Base-by-base conservation (phyloP, 1,139 yeast species). In the Geotrichum carabidarum region DNA sequence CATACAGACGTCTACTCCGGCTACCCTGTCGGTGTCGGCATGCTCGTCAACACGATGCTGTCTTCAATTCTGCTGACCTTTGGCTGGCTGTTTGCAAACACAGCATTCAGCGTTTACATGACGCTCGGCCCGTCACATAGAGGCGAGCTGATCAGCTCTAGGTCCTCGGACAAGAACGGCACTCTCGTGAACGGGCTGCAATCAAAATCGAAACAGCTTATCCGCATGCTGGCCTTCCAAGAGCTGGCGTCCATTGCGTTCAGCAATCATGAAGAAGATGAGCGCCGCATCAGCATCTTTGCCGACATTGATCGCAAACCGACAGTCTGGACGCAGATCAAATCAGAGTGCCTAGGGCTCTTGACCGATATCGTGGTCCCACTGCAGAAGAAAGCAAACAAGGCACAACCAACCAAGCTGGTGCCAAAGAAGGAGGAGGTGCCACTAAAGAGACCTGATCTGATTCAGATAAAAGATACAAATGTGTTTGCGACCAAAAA, bases 71-170 rank as follows among this genome's bases (percentile, higher is more conserved):
- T 77, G 9, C 60, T 78, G 4, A 62, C 77, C 3, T 62, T 77
- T 43, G 63, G 75, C 18, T 86, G 90, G 86, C 90, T 84, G 61
- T 58, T 80, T 9, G 70, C 80, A 36, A 85, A 86, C 67, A 78
- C 80, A 57, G 73, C 82, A 1, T 90, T 82, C 65, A 75, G 81
- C 59, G 84, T 89, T 3, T 91, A 88, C 68, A 78, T 91, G 65
- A 78, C 90, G 8, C 78, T 87, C 58, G 96, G 97, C 0, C 93
- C 98, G 61, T 69, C 86, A 50, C 89, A 86, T 63, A 82, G 88
- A 36, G 83, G 84, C 30, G 82, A 81, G 56, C 82, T 87, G 18
- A 77, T 90, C 34, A 83, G 93, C 44, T 74, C 82, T 6, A 75
- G 81, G 50, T 82, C 93, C 15, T 71, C 83, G 0, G 89, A 86